Base-by-base conservation (phyloP, 345 rosid species). In the Murraya paniculata region DNA sequence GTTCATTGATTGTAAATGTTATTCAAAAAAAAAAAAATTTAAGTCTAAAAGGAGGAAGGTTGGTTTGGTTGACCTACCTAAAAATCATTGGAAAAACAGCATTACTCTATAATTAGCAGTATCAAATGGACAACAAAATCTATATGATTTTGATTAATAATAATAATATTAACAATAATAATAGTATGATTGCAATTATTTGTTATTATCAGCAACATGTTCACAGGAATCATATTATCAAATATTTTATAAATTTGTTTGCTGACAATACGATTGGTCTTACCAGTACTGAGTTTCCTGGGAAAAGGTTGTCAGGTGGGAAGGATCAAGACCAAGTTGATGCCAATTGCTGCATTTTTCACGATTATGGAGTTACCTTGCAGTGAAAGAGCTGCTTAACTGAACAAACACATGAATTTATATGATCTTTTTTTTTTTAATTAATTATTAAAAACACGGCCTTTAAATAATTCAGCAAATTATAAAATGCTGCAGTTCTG, bases 221-320 rank as follows among this genome's bases (percentile, higher is more conserved):
- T 80, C 68, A 9, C 22, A 67, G 35, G 72, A 77, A 81, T 75
- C 62, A 45, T 81, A 35, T 67, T 72, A 78, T 71, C 75, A 66
- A 57, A 78, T 16, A 56, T 45, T 35, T 60, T 50, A 55, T 45
- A 28, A 38, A 35, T 71, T 58, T 6, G 9, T 10, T 71, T 64
- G 72, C 75, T 53, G 39, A n/a, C 30, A 50, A 14, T 41, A 76
- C 35, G 77, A 67, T 45, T 30, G 62, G 21, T 72, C 61, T 61
- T 56, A 57, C 8, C 25, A 31, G 31, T n/a, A 58, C 66, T n/a
- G 66, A 38, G 58, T 28, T 38, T 30, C 30, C 28, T 2, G 33
- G n/a, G 53, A 64, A 19, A 77, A 35, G 19, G 31, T 65, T 82
- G 78, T 79, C 77, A 16, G 65, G 81, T 73, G 71, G 85, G 81